These are phyloP conservation scores for Leccinellum rugosiceps DNA, from an alignment of 768 basidiomycete species.

Conservation along the genomic window DNA sequence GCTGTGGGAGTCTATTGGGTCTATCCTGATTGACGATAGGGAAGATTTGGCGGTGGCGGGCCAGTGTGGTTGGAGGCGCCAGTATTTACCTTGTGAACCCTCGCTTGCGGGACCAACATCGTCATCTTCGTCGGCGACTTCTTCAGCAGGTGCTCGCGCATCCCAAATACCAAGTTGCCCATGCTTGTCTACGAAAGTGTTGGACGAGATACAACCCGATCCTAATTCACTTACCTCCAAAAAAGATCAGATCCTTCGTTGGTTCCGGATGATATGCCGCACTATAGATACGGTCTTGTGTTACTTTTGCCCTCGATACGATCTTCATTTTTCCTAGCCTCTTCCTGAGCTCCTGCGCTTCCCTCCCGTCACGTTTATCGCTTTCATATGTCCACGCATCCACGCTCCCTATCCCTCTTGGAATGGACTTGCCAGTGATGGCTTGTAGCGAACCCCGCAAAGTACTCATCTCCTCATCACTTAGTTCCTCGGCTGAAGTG, in stretches of 20 bases:
- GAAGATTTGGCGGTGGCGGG: constrained; percentile 78
- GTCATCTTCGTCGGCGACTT: constrained; percentile 62
- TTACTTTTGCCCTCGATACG: constrained; percentile 80
- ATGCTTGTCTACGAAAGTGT: constrained; percentile 63
- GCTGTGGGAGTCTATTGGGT: constrained; percentile 71
- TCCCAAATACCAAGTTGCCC: constrained; percentile 87
- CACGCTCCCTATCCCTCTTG: constrained; percentile 40
- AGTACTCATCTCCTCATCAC: constrained; percentile 42
- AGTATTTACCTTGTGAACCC: constrained; percentile 69
- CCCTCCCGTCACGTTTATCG: constrained; percentile 44
- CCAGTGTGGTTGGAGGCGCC: constrained; percentile 82
- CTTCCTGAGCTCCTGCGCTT: constrained; percentile 52
- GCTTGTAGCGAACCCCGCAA: constrained; percentile 45
- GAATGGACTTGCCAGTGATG: constrained; percentile 34
- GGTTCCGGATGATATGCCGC: constrained; percentile 79
- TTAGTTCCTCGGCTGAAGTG: constrained; percentile 44
- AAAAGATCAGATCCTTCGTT: constrained; percentile 81
- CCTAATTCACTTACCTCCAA: constrained; percentile 54
- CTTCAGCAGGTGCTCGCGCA: constrained; percentile 66
- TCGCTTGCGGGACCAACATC: constrained; percentile 40
- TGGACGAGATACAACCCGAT: not conserved
- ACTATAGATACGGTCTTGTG: constrained; percentile 69
- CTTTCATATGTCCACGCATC: constrained; percentile 52
- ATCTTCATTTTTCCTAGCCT: constrained; percentile 56
- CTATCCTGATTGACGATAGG: constrained; percentile 73